phyloP scores from a whole-genome alignment of 495 filamentous ascomycete genomes.

The Lophiostoma macrostomum region DNA sequence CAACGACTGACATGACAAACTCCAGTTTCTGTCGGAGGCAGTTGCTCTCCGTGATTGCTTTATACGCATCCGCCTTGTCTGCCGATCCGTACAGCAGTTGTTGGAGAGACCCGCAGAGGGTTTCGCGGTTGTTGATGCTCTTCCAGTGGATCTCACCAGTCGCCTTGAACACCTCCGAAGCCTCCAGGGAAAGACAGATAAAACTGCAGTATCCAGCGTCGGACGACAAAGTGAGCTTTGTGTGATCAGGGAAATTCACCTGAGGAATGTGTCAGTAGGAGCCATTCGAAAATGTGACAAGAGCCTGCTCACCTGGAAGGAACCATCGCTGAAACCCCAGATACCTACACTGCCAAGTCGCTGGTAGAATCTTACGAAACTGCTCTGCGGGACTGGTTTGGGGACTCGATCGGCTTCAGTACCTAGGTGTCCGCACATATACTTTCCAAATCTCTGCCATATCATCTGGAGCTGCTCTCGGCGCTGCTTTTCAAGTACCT shows the following conservation, averaged over 20 bases:
- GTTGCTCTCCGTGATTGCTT: slow-evolving; percentile 71
- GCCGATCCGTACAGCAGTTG: slow-evolving; percentile 46
- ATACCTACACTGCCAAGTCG: slow-evolving; percentile 81
- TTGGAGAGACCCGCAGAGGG: slow-evolving; percentile 60
- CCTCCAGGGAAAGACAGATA: slow-evolving; percentile 72
- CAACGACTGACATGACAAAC: slow-evolving; percentile 67
- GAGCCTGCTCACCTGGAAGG: slow-evolving; percentile 62
- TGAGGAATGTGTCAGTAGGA: slow-evolving; percentile 38
- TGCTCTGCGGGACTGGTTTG: slow-evolving; percentile 35
- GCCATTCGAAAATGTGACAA: not conserved
- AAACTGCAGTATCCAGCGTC: slow-evolving; percentile 78
- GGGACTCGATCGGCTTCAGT: slow-evolving; percentile 46
- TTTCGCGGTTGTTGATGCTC: slow-evolving; percentile 58
- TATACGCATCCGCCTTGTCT: slow-evolving; percentile 40
- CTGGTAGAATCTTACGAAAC: slow-evolving; percentile 83
- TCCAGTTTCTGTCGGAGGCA: slow-evolving; percentile 74
- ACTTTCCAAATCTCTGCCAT: slow-evolving; percentile 90
- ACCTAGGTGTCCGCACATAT: slow-evolving; percentile 71
- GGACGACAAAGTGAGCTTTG: slow-evolving; percentile 78
- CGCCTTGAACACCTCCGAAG: slow-evolving; percentile 58
- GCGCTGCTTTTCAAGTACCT: slow-evolving; percentile 58
- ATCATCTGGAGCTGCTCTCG: slow-evolving; percentile 67
- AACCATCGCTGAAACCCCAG: slow-evolving; percentile 85
- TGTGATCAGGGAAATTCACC: slow-evolving; percentile 98
- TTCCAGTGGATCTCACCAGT: slow-evolving; percentile 64